Base-by-base conservation (phyloP, 164 flowering plant genomes). In the Liriodendron chinense region DNA sequence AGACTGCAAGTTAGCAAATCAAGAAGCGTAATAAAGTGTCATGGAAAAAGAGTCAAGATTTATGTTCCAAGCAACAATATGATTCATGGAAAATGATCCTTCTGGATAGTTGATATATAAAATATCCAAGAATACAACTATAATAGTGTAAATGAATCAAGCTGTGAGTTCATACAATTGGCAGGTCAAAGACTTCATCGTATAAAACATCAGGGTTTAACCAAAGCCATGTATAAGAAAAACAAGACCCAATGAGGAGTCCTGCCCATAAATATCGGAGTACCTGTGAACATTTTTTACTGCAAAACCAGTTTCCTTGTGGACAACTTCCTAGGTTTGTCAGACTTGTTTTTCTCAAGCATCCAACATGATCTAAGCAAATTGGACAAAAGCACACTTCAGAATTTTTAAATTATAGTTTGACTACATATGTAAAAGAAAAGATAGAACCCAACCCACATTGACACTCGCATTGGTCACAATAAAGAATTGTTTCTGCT, bases 401-500 rank as follows among this genome's bases (percentile, higher is more conserved):
- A 53, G 48, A 28, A 34, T 48, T 48, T 21, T 56, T 7, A 56
- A 18, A 20, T 75, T 2, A n/a, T 68, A 3, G 47, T 23, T 67
- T 74, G 16, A 16, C 5, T 3, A 14, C 10, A 25, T 12, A 50
- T 4, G 9, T 7, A 75, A 21, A 20, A 53, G 1, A 74, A 53
- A 18, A 68, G 28, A 49, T 7, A 65, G 47, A n/a, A 50, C 2
- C 24, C 74, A 53, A 83, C 96, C 14, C 82, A 96, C 99, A 95
- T 83, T 82, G 84, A 67, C 64, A 89, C 76, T 86, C 86, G 74
- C 99, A 95, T 76, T 93, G 98, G 78, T 78, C 62, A 76, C 99
- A 93, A 56, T 48, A 83, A 20, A 84, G 73, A 75, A 85, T 2
- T 62, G 75, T 70, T n/a, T 68, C 70, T 64, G 83, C 87, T 18